Conservation (phyloP, 129 eudicot genomes). For the Ambrosia artemisiifolia region DNA sequence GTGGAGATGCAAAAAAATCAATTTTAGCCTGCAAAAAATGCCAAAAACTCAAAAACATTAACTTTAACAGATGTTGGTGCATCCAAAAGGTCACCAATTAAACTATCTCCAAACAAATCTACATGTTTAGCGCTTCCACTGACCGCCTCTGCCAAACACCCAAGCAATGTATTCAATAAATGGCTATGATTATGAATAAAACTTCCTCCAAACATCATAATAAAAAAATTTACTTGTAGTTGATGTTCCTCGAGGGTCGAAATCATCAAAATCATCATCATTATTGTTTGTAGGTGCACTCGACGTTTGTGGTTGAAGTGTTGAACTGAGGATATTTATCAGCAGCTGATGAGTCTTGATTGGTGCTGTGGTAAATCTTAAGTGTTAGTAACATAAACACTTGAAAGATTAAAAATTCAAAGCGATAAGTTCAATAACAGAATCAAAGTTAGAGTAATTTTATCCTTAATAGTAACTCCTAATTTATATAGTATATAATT, state of each 20-base stretch:
- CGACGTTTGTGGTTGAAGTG: conserved; percentile 41
- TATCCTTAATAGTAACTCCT: too few relatives aligned
- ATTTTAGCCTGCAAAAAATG: neutral
- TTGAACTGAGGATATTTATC: conserved; percentile 45
- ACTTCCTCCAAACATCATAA: neutral
- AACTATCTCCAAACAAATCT: conserved; percentile 76
- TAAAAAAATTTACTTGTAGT: conserved; percentile 57
- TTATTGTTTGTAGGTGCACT: conserved; percentile 44
- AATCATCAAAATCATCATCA: conserved; percentile 90
- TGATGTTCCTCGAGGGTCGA: conserved; percentile 89
- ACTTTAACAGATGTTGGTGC: conserved; percentile 38
- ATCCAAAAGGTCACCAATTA: conserved; percentile 78
- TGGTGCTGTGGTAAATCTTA: conserved; percentile 44
- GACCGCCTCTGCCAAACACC: conserved; percentile 60
- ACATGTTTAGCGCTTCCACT: conserved; percentile 61
- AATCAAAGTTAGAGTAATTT: neutral
- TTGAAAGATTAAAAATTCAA: neutral
- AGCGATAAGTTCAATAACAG: neutral
- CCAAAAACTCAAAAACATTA: neutral
- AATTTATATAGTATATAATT: too few relatives aligned
- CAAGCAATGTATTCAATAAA: neutral
- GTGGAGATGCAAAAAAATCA: conserved; percentile 51
- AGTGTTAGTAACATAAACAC: conserved; percentile 7
- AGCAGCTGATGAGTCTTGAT: conserved; percentile 47
- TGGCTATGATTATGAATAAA: neutral